A percentile compares a stretch with the other conserved stretches of the same genome.
Conservation (phyloP, 257 asterid species). For the Coffea canephora region DNA sequence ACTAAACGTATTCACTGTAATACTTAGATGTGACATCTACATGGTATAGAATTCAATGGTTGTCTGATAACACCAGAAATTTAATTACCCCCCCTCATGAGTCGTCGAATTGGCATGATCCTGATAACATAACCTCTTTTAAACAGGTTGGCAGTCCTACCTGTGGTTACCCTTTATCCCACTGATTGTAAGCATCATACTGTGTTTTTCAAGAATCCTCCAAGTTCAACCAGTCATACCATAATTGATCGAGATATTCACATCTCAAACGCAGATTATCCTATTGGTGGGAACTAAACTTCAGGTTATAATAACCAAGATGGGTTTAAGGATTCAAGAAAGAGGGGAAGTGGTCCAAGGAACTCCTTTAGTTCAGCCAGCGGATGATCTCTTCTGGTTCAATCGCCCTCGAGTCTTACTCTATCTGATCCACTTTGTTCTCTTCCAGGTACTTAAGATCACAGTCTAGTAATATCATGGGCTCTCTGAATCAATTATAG, state of each 20-base stretch:
- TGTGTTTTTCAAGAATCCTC: neutral
- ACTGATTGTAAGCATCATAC: conserved; percentile 38
- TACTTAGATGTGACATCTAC: no score
- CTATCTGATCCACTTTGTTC: conserved; percentile 56
- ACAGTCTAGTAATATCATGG: neutral
- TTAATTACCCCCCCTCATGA: neutral
- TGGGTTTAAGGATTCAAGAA: conserved; percentile 59
- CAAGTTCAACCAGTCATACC: neutral
- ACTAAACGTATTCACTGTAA: no score
- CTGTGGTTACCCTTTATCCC: conserved; percentile 72
- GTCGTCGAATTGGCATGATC: neutral
- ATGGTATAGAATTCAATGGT: neutral
- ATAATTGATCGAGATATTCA: neutral
- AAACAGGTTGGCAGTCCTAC: conserved; percentile 51
- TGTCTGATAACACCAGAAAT: neutral
- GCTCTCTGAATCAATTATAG: neutral
- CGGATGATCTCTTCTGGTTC: conserved; percentile 70
- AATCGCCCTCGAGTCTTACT: conserved; percentile 53
- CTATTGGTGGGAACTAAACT: conserved; percentile 62
- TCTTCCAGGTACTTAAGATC: conserved; percentile 51
- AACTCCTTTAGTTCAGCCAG: conserved; percentile 52
- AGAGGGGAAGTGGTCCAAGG: conserved; percentile 67
- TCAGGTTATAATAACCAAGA: conserved; percentile 59
- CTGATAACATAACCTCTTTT: neutral
- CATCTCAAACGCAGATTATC: conserved; percentile 35